A percentile compares a stretch with the other conserved stretches of the same genome.
Conservation (phyloP, 768 basidiomycete genomes). For the Suillus plorans region DNA sequence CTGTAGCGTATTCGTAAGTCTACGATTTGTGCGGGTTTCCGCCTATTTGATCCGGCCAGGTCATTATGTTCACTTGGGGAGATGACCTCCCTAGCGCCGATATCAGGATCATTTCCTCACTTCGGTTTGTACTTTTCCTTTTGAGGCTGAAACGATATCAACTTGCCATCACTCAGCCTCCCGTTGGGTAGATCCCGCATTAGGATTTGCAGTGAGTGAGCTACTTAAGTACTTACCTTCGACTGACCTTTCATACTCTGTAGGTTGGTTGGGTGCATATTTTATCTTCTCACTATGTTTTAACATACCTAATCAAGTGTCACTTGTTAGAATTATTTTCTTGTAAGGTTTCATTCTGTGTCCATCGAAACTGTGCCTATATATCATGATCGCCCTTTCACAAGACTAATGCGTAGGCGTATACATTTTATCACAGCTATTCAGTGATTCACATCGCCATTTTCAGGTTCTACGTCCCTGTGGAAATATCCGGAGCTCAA, state of each 20-base stretch:
- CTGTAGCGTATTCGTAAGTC: slow-evolving; percentile 59
- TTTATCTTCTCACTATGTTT: not conserved
- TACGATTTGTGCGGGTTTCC: slow-evolving; percentile 23
- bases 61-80: slow-evolving; percentile 71
- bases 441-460: not conserved
- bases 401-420: slow-evolving; percentile 8
- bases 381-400: not conserved
- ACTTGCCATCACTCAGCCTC: slow-evolving; percentile 35
- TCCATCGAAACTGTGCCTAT: not conserved
- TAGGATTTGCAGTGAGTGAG: slow-evolving; percentile 57
- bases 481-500: slow-evolving; percentile 70
- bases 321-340: slow-evolving; percentile 51
- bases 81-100: slow-evolving; percentile 76
- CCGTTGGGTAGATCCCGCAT: slow-evolving; percentile 59
- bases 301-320: slow-evolving; percentile 28
- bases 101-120: slow-evolving; percentile 78
- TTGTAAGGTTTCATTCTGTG: slow-evolving; percentile 30
- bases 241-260: not conserved
- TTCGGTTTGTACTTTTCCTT: slow-evolving; percentile 42
- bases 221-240: not conserved
- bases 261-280: slow-evolving; percentile 15
- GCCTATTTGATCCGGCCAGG: slow-evolving; percentile 23
- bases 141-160: not conserved
- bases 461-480: slow-evolving; percentile 43
- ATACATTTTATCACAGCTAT: no score